Base-by-base conservation (phyloP, 2,329 filamentous ascomycete genomes). In the Cercospora sp. region DNA sequence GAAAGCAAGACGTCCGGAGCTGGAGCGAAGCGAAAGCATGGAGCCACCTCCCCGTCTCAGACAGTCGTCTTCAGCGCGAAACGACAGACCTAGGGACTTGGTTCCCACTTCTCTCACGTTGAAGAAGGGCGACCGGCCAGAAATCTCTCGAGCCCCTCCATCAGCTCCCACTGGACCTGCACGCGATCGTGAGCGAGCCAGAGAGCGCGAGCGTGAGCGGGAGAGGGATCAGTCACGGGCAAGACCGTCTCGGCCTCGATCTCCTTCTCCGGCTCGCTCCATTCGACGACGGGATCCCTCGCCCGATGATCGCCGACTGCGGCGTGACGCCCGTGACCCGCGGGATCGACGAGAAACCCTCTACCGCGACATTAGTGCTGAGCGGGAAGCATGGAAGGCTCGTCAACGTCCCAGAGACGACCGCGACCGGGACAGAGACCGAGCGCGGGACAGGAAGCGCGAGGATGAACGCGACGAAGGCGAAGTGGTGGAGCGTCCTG, bases 1-100 rank as follows among this genome's bases (percentile, higher is more conserved):
- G 26, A 86, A 85, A 72, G 80, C 82, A 3, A 80, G 82, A 68
- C 81, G 83, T 65, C 83, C 83, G 5, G 84, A 85, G 64, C 82
- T 84, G 67, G 84, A 86, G 60, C 71, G 77, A 33, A 78, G 78
- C 58, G 78, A 79, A 59, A 80, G 78, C 66, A 76, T 80, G 72
- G 79, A 80, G 66, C 77, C 77, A 33, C 77, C 78, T 13, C 72
- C 83, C 78, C 70, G 84, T 10, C 71, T 76, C 28, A 69, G 69
- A 36, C 71, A 72, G 51, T 65, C 70, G 10, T 64, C 70, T 31
- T 70, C 70, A 13, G 72, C 75, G 6, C 60, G 72, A n/a, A 72
- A 71, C 61, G 72, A 69, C 48, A 53, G 72, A 31, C 68, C 68
- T 42, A 72, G 71, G 64, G 77, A 76, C 39, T 65, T 77, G 16